Evolutionary conservation across 192 early-diverging fungal genomes (phyloP).

Genomic region (Linnemannia schmuckeri): DNA sequence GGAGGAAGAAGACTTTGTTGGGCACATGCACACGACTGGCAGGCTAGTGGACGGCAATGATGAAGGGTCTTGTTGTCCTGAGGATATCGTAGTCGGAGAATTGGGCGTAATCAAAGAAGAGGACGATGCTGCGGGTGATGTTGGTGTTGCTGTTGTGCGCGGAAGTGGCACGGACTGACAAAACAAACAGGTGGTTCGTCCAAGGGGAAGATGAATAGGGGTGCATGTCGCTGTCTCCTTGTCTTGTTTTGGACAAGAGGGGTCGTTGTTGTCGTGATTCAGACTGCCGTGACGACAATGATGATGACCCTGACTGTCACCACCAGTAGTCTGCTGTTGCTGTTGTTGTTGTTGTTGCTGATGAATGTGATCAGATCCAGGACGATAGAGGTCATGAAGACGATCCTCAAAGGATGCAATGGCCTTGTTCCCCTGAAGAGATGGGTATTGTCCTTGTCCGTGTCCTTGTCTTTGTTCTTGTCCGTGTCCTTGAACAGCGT

Average conservation of each 20-base stretch:
- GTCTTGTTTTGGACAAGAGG: neutral
- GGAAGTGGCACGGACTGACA: constrained; percentile 18
- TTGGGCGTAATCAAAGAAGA: neutral
- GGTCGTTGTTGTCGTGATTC: neutral
- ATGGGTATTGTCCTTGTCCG: neutral
- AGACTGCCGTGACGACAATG: neutral
- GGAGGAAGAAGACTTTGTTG: neutral
- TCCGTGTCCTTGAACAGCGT: neutral
- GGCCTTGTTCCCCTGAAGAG: neutral
- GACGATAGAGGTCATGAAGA: neutral
- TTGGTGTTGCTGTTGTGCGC: constrained; percentile 2
- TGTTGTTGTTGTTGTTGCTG: neutral
- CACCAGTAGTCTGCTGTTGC: neutral
- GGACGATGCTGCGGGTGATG: neutral
- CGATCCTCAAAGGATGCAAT: neutral
- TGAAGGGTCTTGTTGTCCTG: neutral
- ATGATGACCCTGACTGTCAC: constrained; percentile 1
- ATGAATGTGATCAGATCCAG: neutral
- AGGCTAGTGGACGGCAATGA: neutral
- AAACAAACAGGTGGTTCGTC: constrained; percentile 11
- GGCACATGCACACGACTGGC: constrained; percentile 11
- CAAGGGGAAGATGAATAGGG: constrained; percentile 4
- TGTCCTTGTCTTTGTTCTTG: neutral
- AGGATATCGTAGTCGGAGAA: neutral
- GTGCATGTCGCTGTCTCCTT: neutral